Conservation (phyloP, 1,284 basidiomycete genomes). For the Cryptococcus jaspeensis region DNA sequence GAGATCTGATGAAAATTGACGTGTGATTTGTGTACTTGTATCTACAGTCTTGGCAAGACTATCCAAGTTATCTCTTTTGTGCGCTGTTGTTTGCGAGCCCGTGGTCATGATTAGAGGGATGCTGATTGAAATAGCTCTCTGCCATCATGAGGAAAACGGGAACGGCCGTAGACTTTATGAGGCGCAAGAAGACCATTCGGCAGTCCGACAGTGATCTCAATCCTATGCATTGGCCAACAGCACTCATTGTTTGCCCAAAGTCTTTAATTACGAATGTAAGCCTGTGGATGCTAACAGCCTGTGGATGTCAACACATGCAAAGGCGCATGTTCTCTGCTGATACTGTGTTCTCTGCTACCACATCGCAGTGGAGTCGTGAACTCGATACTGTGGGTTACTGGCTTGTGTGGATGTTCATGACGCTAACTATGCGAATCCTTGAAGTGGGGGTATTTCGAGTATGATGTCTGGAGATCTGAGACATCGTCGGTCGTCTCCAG, state of each 20-base stretch:
- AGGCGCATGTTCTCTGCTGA: conserved; percentile 22
- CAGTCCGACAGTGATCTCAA: conserved; percentile 9
- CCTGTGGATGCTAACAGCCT: too few species aligned
- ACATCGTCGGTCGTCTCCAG: conserved; percentile 11
- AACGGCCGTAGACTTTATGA: conserved; percentile 35
- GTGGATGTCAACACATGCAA: too few species aligned
- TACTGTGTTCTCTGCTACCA: background rate
- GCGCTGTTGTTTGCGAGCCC: conserved; percentile 10
- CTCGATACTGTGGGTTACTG: conserved; percentile 50
- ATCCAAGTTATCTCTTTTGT: conserved; percentile 50
- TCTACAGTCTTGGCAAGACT: conserved; percentile 50
- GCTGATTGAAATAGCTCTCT: conserved; percentile 39
- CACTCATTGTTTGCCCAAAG: conserved; percentile 49
- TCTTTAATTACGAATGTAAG: conserved; percentile 51
- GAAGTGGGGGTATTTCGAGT: conserved; percentile 52
- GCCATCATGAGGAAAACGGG: conserved; percentile 57
- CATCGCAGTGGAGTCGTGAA: conserved; percentile 52
- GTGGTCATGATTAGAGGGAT: background rate
- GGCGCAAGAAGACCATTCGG: conserved; percentile 35
- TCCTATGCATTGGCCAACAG: conserved; percentile 45
- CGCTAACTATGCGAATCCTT: too few species aligned
- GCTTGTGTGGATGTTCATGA: too few species aligned
- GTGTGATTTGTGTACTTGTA: background rate
- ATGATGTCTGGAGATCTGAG: conserved; percentile 23
- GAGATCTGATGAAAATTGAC: too few species aligned